Conservation (phyloP, 192 early-diverging fungal species). For the Chytriomyces confervae region DNA sequence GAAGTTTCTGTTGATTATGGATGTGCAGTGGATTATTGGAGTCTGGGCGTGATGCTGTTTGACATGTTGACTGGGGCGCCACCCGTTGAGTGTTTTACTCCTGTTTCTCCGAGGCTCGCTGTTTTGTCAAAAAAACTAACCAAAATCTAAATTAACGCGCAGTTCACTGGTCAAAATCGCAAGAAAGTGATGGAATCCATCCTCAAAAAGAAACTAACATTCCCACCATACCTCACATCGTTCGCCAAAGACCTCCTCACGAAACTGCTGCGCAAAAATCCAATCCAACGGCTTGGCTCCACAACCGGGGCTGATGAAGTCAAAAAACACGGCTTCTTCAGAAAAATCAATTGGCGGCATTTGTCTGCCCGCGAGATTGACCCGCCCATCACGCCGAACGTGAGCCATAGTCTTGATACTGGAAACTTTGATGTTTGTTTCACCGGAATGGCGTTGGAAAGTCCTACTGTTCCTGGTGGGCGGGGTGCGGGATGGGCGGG, state of each 20-base stretch:
- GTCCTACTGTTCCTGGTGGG: conserved; percentile 46
- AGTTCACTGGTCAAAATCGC: conserved; percentile 80
- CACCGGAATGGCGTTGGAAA: conserved; percentile 60
- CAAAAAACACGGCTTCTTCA: conserved; percentile 72
- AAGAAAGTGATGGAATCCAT: conserved; percentile 87
- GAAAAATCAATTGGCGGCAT: conserved; percentile 67
- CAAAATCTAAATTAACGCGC: conserved; percentile 28
- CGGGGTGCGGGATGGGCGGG: neutral
- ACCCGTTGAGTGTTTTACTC: conserved; percentile 26
- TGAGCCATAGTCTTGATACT: conserved; percentile 52
- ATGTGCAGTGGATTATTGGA: conserved; percentile 76
- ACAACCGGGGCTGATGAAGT: conserved; percentile 53
- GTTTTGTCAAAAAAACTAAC: neutral
- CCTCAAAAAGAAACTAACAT: conserved; percentile 77
- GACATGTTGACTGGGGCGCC: conserved; percentile 87
- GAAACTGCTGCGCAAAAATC: conserved; percentile 67
- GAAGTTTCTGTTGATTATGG: conserved; percentile 19
- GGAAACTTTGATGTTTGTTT: conserved; percentile 85
- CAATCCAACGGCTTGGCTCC: conserved; percentile 62
- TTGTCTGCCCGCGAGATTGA: conserved; percentile 30
- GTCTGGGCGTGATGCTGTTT: conserved; percentile 85
- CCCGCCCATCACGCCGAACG: conserved; percentile 51
- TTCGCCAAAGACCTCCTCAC: conserved; percentile 79
- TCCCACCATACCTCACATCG: conserved; percentile 81
- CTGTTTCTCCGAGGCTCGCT: neutral